Evolutionary conservation across 768 basidiomycete species (phyloP).

Genomic region (Rhizopogon roseolus): DNA sequence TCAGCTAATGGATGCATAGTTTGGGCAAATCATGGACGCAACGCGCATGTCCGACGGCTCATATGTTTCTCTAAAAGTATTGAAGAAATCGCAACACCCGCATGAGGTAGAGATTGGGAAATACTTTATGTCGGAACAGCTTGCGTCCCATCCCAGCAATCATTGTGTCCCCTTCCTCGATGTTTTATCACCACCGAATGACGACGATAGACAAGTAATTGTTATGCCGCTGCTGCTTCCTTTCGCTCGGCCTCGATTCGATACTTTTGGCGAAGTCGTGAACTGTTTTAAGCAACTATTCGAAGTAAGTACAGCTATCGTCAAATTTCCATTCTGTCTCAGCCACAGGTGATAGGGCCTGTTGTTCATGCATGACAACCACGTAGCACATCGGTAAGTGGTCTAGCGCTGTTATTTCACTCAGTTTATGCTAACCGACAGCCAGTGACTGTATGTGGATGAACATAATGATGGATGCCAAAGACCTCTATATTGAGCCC

Average conservation of each 20-base stretch:
- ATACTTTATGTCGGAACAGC: slow-evolving; percentile 12
- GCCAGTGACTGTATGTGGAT: slow-evolving; percentile 19
- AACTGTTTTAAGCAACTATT: slow-evolving; percentile 27
- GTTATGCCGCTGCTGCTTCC: slow-evolving; percentile 25
- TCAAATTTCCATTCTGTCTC: too few species aligned
- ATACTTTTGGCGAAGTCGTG: slow-evolving; percentile 19
- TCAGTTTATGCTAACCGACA: too few species aligned
- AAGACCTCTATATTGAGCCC: slow-evolving; percentile 14
- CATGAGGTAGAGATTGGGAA: slow-evolving; percentile 19
- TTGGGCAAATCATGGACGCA: slow-evolving; percentile 20
- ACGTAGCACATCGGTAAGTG: slow-evolving; percentile 29
- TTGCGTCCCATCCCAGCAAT: slow-evolving; percentile 10
- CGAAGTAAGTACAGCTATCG: slow-evolving; percentile 13
- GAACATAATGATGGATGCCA: slow-evolving; percentile 31
- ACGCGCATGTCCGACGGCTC: slow-evolving; percentile 20
- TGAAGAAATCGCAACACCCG: slow-evolving; percentile 7
- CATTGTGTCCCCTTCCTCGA: slow-evolving; percentile 24
- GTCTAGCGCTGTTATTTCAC: too few species aligned
- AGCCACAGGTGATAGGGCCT: too few species aligned
- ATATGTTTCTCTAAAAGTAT: slow-evolving; percentile 26
- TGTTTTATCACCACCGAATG: slow-evolving; percentile 3
- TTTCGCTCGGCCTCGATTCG: slow-evolving; percentile 15
- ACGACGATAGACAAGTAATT: slow-evolving; percentile 12
- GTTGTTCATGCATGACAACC: slow-evolving; percentile 30
- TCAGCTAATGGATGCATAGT: not conserved